Conservation (phyloP, 371 early-diverging fungal species). For the Mucor indicus region DNA sequence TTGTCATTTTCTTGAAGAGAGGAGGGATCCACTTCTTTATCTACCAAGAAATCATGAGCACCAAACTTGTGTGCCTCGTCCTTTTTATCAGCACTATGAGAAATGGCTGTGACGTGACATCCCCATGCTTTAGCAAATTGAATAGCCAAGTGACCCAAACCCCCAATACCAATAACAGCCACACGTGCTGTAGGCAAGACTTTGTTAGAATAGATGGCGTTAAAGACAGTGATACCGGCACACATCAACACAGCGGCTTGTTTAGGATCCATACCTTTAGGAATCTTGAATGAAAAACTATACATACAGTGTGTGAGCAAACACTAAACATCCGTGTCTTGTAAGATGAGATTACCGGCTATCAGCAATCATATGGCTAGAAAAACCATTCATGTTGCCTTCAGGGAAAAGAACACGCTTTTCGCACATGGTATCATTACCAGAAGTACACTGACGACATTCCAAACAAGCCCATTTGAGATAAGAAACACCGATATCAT, state of each 20-base stretch:
- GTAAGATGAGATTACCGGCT: too few relatives aligned
- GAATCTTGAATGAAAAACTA: conserved; percentile 60
- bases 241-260: conserved; percentile 62
- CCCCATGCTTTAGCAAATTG: conserved; percentile 68
- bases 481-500: conserved; percentile 48
- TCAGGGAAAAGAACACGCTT: conserved; percentile 46
- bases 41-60: conserved; percentile 53
- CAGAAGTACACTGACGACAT: conserved; percentile 40
- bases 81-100: conserved; percentile 46
- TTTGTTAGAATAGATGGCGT: conserved; percentile 46
- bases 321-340: too few relatives aligned
- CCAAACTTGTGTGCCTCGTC: conserved; percentile 67
- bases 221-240: conserved; percentile 65
- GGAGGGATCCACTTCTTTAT: conserved; percentile 37
- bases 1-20: conserved; percentile 27
- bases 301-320: too few relatives aligned
- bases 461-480: conserved; percentile 43
- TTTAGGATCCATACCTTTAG: conserved; percentile 45
- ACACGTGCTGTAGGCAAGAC: conserved; percentile 49
- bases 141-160: conserved; percentile 66
- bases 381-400: conserved; percentile 45
- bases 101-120: conserved; percentile 44
- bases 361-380: conserved; percentile 42
- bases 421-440: conserved; percentile 46
- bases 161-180: conserved; percentile 71